Evolutionary conservation across 2,329 filamentous ascomycete species (phyloP).

Genomic region (Chrysoporthe puriensis): DNA sequence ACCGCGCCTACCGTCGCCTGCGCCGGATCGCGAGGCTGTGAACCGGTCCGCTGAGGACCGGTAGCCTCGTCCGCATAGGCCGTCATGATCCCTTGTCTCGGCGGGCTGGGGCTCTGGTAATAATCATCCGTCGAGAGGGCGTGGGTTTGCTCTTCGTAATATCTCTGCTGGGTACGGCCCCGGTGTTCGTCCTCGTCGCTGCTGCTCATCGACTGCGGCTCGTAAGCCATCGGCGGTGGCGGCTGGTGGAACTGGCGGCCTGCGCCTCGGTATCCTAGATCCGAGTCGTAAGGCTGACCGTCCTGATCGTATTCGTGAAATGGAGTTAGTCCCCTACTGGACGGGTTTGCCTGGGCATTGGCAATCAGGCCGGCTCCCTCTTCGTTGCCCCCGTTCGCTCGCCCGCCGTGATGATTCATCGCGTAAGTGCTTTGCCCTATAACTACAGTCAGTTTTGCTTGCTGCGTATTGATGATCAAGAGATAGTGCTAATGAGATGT

Average conservation of each 20-base stretch:
- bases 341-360: constrained; percentile 42
- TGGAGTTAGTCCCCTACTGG: constrained; percentile 22
- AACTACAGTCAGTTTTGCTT: constrained; percentile 13
- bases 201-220: constrained; percentile 14
- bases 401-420: constrained; percentile 26
- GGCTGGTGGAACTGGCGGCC: constrained; percentile 17
- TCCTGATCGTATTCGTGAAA: constrained; percentile 28
- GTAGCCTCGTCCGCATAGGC: constrained; percentile 24
- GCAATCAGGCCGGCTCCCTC: constrained; percentile 39
- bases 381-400: constrained; percentile 30
- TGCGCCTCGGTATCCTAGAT: constrained; percentile 27
- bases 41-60: background rate
- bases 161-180: constrained; percentile 10
- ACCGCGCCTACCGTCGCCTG: constrained; percentile 40
- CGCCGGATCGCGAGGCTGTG: constrained; percentile 34
- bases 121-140: constrained; percentile 18
- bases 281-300: constrained; percentile 29
- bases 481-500: background rate
- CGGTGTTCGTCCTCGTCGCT: constrained; percentile 19
- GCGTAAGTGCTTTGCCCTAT: constrained; percentile 34
- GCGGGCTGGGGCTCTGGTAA: constrained; percentile 13
- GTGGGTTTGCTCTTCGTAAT: constrained; percentile 1
- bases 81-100: constrained; percentile 12
- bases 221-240: constrained; percentile 9
- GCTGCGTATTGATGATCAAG: no score